Base-by-base conservation (phyloP, 1,284 basidiomycete species). In the Trichosporon sp. region DNA sequence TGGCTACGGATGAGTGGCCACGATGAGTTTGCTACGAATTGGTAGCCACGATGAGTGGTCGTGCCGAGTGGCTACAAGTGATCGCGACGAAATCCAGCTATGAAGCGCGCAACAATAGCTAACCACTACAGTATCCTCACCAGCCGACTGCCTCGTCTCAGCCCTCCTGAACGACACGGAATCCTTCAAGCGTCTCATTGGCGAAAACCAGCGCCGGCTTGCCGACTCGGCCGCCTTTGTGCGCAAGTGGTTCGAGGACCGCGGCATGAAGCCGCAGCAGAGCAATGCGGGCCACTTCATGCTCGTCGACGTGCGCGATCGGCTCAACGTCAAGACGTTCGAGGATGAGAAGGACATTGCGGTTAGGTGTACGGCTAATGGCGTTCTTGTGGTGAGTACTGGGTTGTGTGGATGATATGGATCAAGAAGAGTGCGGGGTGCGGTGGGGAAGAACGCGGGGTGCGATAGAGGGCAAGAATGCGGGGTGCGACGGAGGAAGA, bases 121-220 rank as follows among this genome's bases (percentile, higher is more conserved):
- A 8, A 59, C 57, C 4, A n/a, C 14, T n/a, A n/a, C 64, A 74
- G 74, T 80, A 33, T 74, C 74, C 3, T 76, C 74, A 3, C 74
- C 76, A 5, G 74, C 75, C 14, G 78, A 80, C 59, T 73, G 75
- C 49, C 76, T 78, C 63, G 71, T 73, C 65, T 74, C 76, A 3
- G 64, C 73, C 4, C 67, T 77, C 8, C 60, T 76, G 2, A 73
- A 70, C 33, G 72, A 77, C 67, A 68, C 71, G 29, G 31, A 62
- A 0, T 63, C 68, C 11, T 69, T 78, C 23, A 63, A 69, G 9
- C 61, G 58, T 29, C 75, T 80, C 60, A 65, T 76, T 21, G 54
- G 29, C 0, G 69, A 70, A 44, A 80, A 79, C 65, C 62, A 65
- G 16, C 54, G 36, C 1, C 68, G 72, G 4, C 68, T 80, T 46